Evolutionary conservation across 192 early-diverging fungal genomes (phyloP), one percentile per base, ranked within the genome.

Genomic region (Linnemannia schmuckeri): DNA sequence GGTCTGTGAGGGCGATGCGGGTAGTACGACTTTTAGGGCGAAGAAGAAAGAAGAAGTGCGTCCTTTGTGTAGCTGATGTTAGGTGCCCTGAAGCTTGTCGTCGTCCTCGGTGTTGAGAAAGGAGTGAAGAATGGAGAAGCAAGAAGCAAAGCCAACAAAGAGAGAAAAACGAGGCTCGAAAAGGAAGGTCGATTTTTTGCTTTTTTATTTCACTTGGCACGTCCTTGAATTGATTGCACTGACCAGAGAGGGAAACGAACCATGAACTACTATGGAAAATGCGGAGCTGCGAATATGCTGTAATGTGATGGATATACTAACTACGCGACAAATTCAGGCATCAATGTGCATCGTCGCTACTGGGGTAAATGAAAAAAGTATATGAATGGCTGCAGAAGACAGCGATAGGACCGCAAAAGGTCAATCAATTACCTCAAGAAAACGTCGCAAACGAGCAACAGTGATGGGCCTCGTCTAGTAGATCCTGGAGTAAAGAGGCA

Each of bases 171-270:
- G 24, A 8, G 7, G 30, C 61, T 66, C 30, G 33, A 66, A 66
- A 66, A 66, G 61, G 61, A 66, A 66, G 33, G 30, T 66, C 61
- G 61, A 61, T 61, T 66, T 66, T 61, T 63, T 63, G 6, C 2
- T 30, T 12, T 30, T 66, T 33, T 66, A 30, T 27, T 13, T 27
- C 2, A 30, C 61, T 27, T 57, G 22, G 55, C 27, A 30, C 9
- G 61, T 15, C 27, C 61, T 15, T 4, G 27, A 30, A 9, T 3
- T 18, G 15, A 6, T 13, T 20, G 52, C 15, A 37, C 37, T 37
- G 37, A 37, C 37, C 37, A 37, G 3, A 37, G 37, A 37, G 37
- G 37, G 37, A 37, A 37, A 37, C 37, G 37, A 37, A 37, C 37
- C 37, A 37, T 37, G 37, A 3, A 37, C 37, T 37, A 44, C 47